Evolutionary conservation across 1,139 yeast species (phyloP).

Genomic region (Williopsis jadinii): DNA sequence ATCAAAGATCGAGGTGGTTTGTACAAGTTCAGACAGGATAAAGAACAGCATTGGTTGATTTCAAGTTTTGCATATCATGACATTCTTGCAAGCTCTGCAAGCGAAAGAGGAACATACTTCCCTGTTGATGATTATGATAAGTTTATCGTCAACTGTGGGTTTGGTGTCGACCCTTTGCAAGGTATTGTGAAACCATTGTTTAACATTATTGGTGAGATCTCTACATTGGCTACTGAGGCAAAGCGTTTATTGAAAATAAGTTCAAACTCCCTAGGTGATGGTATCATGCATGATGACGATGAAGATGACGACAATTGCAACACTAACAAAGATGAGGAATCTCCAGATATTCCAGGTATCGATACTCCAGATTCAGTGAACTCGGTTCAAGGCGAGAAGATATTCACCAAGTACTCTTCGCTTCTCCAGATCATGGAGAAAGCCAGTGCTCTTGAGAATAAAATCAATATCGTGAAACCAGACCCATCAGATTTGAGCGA

Average conservation of each 20-base stretch:
- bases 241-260: constrained; percentile 26
- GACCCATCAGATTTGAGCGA: constrained; percentile 40
- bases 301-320: constrained; percentile 6
- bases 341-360: constrained; percentile 15
- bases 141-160: constrained; percentile 34
- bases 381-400: constrained; percentile 11
- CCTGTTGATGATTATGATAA: constrained; percentile 49
- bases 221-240: constrained; percentile 50
- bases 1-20: constrained; percentile 54
- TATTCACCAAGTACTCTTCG: constrained; percentile 22
- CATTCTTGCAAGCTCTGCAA: constrained; percentile 51
- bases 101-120: constrained; percentile 52
- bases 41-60: constrained; percentile 64
- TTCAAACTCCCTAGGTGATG: constrained; percentile 17
- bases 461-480: constrained; percentile 49
- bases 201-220: constrained; percentile 61
- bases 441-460: constrained; percentile 41
- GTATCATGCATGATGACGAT: constrained; percentile 18
- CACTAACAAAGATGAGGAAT: constrained; percentile 2
- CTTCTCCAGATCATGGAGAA: constrained; percentile 29
- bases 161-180: constrained; percentile 55
- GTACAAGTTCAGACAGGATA: constrained; percentile 39
- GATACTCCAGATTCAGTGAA: constrained; percentile 18
- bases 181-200: constrained; percentile 68
- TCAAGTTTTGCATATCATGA: constrained; percentile 84